Percentiles rank a stretch among this genome's conserved stretches.
Evolutionary conservation across 2,329 filamentous ascomycete genomes (phyloP).

Genomic region (Diaporthe citri): DNA sequence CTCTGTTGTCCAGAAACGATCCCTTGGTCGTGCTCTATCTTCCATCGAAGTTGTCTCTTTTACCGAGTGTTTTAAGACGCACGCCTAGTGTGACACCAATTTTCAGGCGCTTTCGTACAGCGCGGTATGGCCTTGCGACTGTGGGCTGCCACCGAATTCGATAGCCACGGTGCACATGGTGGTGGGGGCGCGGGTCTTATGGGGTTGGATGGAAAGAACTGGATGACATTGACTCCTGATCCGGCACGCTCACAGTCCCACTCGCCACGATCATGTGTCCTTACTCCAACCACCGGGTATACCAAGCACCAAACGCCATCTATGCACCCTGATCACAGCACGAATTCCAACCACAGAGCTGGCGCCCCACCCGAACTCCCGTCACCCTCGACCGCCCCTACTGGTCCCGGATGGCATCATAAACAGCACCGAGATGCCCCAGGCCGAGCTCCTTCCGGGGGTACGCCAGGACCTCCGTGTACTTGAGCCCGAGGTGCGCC

Average conservation of each 20-base stretch:
- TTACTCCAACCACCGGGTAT: background rate
- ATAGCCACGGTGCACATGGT: background rate
- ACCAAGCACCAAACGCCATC: background rate
- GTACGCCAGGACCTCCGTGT: slow-evolving; percentile 14
- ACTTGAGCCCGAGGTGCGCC: slow-evolving; percentile 12
- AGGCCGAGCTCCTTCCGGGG: slow-evolving; percentile 9
- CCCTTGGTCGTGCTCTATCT: background rate
- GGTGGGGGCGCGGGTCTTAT: background rate
- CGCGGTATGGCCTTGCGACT: background rate
- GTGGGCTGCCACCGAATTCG: background rate
- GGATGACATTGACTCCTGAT: background rate
- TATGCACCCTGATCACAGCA: background rate
- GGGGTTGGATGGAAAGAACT: background rate
- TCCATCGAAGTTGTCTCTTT: background rate
- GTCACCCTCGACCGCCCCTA: background rate
- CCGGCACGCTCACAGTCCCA: background rate
- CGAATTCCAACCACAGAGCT: too few species aligned
- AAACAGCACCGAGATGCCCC: slow-evolving; percentile 3
- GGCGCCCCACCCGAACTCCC: background rate
- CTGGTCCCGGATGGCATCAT: background rate
- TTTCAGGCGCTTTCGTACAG: background rate
- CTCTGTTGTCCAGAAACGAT: background rate
- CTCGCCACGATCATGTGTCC: background rate
- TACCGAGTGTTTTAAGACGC: background rate
- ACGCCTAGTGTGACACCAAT: background rate